These are phyloP conservation scores for Graphilbum ipis-grandicollis DNA, from an alignment of 2,329 filamentous ascomycete genomes.

Conservation along the genomic window DNA sequence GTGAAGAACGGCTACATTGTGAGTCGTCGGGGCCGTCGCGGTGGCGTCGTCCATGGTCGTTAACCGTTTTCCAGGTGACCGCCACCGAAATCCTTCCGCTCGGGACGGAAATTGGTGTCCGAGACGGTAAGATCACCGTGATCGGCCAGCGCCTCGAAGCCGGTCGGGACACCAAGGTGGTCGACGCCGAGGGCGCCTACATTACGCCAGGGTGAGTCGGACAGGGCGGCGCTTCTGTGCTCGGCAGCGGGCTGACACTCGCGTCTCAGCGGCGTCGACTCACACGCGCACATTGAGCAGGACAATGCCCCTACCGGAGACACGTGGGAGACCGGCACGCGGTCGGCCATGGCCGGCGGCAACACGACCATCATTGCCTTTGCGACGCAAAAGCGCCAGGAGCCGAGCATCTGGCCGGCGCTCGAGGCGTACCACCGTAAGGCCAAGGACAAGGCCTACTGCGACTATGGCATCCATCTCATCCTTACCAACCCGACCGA, in stretches of 20 bases:
- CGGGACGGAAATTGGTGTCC: constrained; percentile 28
- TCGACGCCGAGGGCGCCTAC: constrained; percentile 26
- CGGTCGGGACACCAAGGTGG: constrained; percentile 16
- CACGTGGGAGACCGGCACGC: constrained; percentile 24
- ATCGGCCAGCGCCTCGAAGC: constrained; percentile 21
- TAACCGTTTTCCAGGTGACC: no score
- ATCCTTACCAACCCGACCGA: constrained; percentile 28
- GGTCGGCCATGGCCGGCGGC: constrained; percentile 37
- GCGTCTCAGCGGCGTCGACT: constrained; percentile 21
- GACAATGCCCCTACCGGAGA: constrained; percentile 15
- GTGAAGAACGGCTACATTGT: constrained; percentile 12
- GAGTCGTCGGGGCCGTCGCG: neutral
- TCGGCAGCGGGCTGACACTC: no score
- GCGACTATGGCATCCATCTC: constrained; percentile 39
- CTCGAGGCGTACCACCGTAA: constrained; percentile 55
- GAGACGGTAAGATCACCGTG: constrained; percentile 24
- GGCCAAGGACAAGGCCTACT: constrained; percentile 39
- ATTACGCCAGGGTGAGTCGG: constrained; percentile 20
- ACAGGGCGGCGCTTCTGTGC: no score
- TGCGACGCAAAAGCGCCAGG: constrained; percentile 29
- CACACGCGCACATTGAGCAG: constrained; percentile 20
- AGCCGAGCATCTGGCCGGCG: constrained; percentile 40
- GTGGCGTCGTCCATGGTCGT: neutral
- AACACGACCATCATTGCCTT: constrained; percentile 42
- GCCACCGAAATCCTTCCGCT: constrained; percentile 24